Percentiles rank a stretch among this genome's conserved stretches.
phyloP scores from a whole-genome alignment of 371 early-diverging fungal species.

The Smittium mucronatum region DNA sequence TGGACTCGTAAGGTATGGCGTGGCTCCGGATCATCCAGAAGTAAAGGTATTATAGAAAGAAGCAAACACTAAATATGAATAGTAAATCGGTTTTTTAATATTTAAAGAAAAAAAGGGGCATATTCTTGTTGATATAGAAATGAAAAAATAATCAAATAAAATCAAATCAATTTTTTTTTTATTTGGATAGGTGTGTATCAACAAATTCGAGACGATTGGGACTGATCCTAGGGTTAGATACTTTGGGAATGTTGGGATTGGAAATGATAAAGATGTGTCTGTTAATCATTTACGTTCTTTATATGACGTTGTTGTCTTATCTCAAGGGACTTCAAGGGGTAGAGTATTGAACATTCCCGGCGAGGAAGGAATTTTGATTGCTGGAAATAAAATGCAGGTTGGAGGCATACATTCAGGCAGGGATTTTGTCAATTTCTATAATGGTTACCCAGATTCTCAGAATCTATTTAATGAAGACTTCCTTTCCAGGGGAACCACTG shows the following conservation, averaged over 20 bases:
- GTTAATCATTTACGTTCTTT: conserved; percentile 42
- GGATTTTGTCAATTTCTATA: conserved; percentile 90
- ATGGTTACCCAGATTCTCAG: conserved; percentile 61
- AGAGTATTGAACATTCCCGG: conserved; percentile 55
- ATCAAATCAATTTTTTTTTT: background rate
- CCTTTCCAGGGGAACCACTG: conserved; percentile 36
- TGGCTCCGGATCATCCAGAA: conserved; percentile 98
- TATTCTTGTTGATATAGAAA: background rate
- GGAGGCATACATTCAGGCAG: conserved; percentile 64
- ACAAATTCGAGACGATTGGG: conserved; percentile 71
- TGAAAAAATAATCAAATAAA: conserved; percentile 1
- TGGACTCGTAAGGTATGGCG: conserved; percentile 90
- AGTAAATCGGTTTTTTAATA: too few relatives aligned
- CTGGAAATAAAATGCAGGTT: conserved; percentile 1
- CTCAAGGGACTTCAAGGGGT: conserved; percentile 78
- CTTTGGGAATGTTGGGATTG: conserved; percentile 64
- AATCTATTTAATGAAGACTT: conserved; percentile 8
- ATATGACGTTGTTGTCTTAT: conserved; percentile 71
- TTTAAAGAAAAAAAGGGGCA: too few relatives aligned
- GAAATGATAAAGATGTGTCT: conserved; percentile 31
- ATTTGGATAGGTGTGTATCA: conserved; percentile 55
- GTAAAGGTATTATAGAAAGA: conserved; percentile 57
- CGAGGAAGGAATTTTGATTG: conserved; percentile 15
- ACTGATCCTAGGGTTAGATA: conserved; percentile 55
- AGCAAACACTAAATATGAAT: background rate